Evolutionary conservation across 2,329 filamentous ascomycete genomes (phyloP), one percentile per base, ranked within the genome.

Genomic region (Paecilomyces niveus): DNA sequence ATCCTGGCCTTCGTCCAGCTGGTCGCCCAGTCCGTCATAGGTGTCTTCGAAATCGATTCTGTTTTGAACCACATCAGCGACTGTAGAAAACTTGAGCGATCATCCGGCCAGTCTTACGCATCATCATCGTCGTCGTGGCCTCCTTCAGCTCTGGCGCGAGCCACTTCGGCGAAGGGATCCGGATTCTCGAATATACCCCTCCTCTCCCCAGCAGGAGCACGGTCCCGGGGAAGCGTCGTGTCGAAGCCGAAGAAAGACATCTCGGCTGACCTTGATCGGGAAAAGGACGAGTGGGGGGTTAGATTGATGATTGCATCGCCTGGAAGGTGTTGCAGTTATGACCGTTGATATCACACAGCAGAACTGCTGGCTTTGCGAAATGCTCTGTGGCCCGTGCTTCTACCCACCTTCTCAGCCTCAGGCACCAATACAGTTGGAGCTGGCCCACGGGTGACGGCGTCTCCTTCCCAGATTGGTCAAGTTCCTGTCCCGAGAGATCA

Each of bases 161-260:
- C 87, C 58, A 97, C 84, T 59, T 89, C 87, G 64, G 90, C 91
- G 75, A 97, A 97, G 45, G 93, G 91, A 75, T 99, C 92, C 66
- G 89, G 83, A 61, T 92, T 88, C 67, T 91, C 87, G 77, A 97
- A 97, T 70, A 80, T 77, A 52, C 77, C 77, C 67, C 92, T 91
- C 56, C 89, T 85, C 39, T 87, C 88, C 57, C 82, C 80, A 67
- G 81, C 77, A 67, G 89, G 85, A 71, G 92, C 89, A 65, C 84
- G 80, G 73, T 87, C 84, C 70, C 81, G 78, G 55, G 85, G 85
- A 31, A 87, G 83, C 62, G 81, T 83, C 58, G 88, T 81, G 72
- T 95, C 88, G 76, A 95, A 92, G 65, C 90, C 90, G 76, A 96
- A 96, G 81, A 96, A 96, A 33, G 92, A 92, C 92, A 96, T 94